phyloP scores from a whole-genome alignment of 495 filamentous ascomycete genomes.

The Podospora appendiculata region DNA sequence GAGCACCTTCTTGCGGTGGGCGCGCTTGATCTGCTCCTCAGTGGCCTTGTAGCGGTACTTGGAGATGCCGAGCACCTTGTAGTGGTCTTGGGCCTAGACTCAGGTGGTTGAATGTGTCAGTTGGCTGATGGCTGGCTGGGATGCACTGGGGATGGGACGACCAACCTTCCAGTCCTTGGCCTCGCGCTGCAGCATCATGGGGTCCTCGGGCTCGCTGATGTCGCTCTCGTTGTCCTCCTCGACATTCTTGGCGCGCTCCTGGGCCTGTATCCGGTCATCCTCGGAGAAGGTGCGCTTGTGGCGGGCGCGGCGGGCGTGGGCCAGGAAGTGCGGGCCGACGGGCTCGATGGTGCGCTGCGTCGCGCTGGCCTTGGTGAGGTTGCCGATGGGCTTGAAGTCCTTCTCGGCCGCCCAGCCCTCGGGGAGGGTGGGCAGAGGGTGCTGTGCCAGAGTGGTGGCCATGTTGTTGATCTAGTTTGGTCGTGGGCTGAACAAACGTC shows the following conservation, averaged over 20 bases:
- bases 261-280: slow-evolving; percentile 93
- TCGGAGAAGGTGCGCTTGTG: slow-evolving; percentile 98
- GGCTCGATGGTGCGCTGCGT: slow-evolving; percentile 85
- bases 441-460: slow-evolving; percentile 26
- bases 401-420: slow-evolving; percentile 81
- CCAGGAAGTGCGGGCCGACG: slow-evolving; percentile 94
- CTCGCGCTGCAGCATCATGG: slow-evolving; percentile 81
- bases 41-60: slow-evolving; percentile 88
- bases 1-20: slow-evolving; percentile 98
- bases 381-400: slow-evolving; percentile 76
- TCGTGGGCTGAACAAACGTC: background rate
- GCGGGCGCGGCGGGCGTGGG: slow-evolving; percentile 89
- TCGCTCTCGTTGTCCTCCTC: slow-evolving; percentile 86
- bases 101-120: slow-evolving; percentile 19
- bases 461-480: slow-evolving; percentile 18
- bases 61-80: slow-evolving; percentile 87
- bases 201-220: slow-evolving; percentile 87
- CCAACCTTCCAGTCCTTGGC: slow-evolving; percentile 99
- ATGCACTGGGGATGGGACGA: background rate
- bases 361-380: slow-evolving; percentile 51
- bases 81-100: slow-evolving; percentile 84
- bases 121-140: background rate
- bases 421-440: slow-evolving; percentile 69
- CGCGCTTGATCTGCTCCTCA: slow-evolving; percentile 96
- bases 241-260: slow-evolving; percentile 88